Percentiles rank a stretch among this genome's conserved stretches.
phyloP scores from a whole-genome alignment of 495 filamentous ascomycete species.

The Penicillium parvum region DNA sequence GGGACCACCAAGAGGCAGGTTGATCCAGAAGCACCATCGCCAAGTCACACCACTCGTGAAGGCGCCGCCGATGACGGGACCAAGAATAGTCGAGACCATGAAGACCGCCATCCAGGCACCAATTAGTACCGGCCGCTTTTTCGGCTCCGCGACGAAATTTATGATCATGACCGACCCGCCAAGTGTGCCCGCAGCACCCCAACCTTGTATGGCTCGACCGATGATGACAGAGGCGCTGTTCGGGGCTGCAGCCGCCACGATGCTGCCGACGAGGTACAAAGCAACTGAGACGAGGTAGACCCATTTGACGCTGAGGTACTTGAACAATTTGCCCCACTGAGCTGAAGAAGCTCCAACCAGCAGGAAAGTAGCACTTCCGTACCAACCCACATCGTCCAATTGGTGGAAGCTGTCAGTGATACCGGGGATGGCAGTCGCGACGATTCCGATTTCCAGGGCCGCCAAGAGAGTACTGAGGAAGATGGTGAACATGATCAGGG shows the following conservation, averaged over 20 bases:
- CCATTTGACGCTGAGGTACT: constrained; percentile 47
- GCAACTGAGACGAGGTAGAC: constrained; percentile 52
- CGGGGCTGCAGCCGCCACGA: constrained; percentile 48
- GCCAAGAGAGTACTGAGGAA: too few relatives aligned
- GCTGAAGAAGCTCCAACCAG: constrained; percentile 52
- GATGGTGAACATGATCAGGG: too few relatives aligned
- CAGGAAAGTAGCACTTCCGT: constrained; percentile 55
- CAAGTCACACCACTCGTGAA: constrained; percentile 42
- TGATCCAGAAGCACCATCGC: constrained; percentile 52
- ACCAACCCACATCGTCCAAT: constrained; percentile 47
- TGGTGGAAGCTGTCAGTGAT: constrained; percentile 50
- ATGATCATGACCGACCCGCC: constrained; percentile 32
- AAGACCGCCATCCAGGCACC: constrained; percentile 39
- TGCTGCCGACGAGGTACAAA: constrained; percentile 69
- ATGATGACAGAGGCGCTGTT: constrained; percentile 61
- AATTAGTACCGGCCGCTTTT: constrained; percentile 30
- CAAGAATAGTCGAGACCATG: constrained; percentile 36
- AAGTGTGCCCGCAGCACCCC: constrained; percentile 50
- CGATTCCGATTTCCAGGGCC: too few relatives aligned
- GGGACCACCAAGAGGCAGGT: constrained; percentile 50
- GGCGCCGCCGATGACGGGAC: constrained; percentile 47
- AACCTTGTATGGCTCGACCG: constrained; percentile 68
- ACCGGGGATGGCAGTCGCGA: constrained; percentile 44
- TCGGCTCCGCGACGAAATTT: constrained; percentile 27
- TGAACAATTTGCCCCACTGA: constrained; percentile 49